Evolutionary conservation across 2,329 filamentous ascomycete species (phyloP), one percentile per base, ranked within the genome.

Genomic region (Fusarium gaditjirri): DNA sequence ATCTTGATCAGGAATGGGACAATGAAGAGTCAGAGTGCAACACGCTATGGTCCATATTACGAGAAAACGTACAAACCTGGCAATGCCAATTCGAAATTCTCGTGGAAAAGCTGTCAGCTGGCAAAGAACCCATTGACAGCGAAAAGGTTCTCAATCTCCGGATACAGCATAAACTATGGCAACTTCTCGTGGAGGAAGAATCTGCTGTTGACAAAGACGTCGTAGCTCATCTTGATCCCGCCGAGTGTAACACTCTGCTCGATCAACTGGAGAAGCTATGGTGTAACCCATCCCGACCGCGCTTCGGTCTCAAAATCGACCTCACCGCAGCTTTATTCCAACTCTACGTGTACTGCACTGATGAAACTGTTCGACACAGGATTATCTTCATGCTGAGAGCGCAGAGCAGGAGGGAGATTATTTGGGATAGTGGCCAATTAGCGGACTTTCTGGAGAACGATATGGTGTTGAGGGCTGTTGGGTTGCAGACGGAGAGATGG

Each of bases 151-250:
- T 65, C 4, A 65, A 65, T 11, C 6, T 65, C 9, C 19, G 49
- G 7, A 65, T 65, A 8, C 63, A 65, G 11, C 61, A 65, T 25
- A 65, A 65, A 3, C 12, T 65, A 1, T 65, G 63, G 63, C 42
- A 65, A n/a, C 36, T 65, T 1, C 36, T 65, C 0, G 46, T 65
- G 1, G 19, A 42, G 1, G 61, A 64, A 1, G 16, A 65, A 13
- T 35, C 19, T 5, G 31, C 47, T 5, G 31, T 49, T 7, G 36
- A 49, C 3, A 46, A 54, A 39, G 23, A 31, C 13, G 23, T 8
- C 3, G n/a, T 65, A 13, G 33, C 27, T 4, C 12, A 56, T 16
- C 54, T 65, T 8, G 52, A 65, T 19, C 42, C 63, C 0, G 21
- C 16, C 17, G 63, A 65, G 16, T 65, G 63, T n/a, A 39, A 44